phyloP scores from a whole-genome alignment of 1,139 yeast species.

The Casaregolazyma suthepensis region DNA sequence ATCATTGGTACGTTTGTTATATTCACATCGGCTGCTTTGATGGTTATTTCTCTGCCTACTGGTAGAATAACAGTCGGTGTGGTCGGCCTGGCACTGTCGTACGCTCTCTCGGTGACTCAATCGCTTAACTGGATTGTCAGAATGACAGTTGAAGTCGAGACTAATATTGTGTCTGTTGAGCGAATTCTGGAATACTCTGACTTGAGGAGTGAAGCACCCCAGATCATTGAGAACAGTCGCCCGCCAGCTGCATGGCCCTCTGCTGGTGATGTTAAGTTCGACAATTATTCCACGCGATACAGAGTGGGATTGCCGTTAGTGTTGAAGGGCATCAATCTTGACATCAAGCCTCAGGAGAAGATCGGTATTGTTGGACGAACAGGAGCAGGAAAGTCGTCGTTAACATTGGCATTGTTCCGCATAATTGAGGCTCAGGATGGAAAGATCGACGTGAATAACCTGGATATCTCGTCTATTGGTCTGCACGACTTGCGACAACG shows the following conservation, averaged over 20 bases:
- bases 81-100: conserved; percentile 89
- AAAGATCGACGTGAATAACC: conserved; percentile 62
- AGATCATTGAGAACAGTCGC: conserved; percentile 57
- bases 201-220: conserved; percentile 77
- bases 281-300: conserved; percentile 75
- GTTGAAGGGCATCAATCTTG: conserved; percentile 61
- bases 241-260: conserved; percentile 77
- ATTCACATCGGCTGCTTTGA: conserved; percentile 75
- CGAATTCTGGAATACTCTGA: conserved; percentile 82
- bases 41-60: conserved; percentile 59
- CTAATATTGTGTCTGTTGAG: conserved; percentile 94
- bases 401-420: conserved; percentile 84
- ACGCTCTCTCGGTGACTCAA: conserved; percentile 88
- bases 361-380: conserved; percentile 94
- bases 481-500: conserved; percentile 76
- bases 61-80: conserved; percentile 80
- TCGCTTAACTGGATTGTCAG: conserved; percentile 95
- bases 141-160: conserved; percentile 97
- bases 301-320: conserved; percentile 81
- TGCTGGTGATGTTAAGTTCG: conserved; percentile 63
- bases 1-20: conserved; percentile 84
- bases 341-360: conserved; percentile 72
- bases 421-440: conserved; percentile 80
- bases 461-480: conserved; percentile 68
- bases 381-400: conserved; percentile 94